Conservation (phyloP, 164 flowering plant genomes). For the Sextonia rubra region DNA sequence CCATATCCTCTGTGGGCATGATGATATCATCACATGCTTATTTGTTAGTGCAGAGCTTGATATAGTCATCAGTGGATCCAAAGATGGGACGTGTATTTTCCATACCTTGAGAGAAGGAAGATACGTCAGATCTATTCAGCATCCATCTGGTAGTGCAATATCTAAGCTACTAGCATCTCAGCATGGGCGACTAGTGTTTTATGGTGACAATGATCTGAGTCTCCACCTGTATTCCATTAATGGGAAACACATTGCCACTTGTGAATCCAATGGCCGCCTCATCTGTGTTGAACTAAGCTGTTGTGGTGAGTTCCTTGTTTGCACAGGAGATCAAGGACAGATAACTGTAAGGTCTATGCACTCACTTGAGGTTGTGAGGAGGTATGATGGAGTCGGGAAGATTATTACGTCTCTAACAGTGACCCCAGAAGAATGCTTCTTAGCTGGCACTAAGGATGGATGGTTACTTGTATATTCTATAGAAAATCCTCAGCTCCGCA, state of each 20-base stretch:
- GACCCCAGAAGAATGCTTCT: constrained; percentile 90
- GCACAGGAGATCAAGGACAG: constrained; percentile 98
- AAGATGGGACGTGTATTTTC: constrained; percentile 93
- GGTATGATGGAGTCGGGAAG: constrained; percentile 78
- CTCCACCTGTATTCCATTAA: constrained; percentile 81
- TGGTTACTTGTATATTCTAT: constrained; percentile 88
- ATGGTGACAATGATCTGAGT: constrained; percentile 86
- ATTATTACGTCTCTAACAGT: constrained; percentile 79
- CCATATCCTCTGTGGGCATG: constrained; percentile 96
- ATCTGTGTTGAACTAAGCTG: constrained; percentile 76
- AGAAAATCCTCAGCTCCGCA: constrained; percentile 80
- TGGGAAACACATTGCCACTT: constrained; percentile 77
- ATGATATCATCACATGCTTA: constrained; percentile 89
- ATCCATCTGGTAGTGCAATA: constrained; percentile 76
- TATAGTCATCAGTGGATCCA: constrained; percentile 92
- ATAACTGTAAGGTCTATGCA: constrained; percentile 84
- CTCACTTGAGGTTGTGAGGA: constrained; percentile 70
- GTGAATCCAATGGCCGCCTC: constrained; percentile 90
- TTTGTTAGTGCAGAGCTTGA: constrained; percentile 85
- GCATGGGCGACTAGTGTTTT: constrained; percentile 73
- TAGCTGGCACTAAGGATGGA: constrained; percentile 97
- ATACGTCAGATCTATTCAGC: constrained; percentile 77
- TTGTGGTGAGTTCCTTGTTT: constrained; percentile 88
- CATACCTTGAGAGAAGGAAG: constrained; percentile 86
- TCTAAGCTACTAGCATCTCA: constrained; percentile 84